A percentile compares a stretch with the other conserved stretches of the same genome.
Conservation (phyloP, 164 flowering plant species). For the Pachysandra terminalis region DNA sequence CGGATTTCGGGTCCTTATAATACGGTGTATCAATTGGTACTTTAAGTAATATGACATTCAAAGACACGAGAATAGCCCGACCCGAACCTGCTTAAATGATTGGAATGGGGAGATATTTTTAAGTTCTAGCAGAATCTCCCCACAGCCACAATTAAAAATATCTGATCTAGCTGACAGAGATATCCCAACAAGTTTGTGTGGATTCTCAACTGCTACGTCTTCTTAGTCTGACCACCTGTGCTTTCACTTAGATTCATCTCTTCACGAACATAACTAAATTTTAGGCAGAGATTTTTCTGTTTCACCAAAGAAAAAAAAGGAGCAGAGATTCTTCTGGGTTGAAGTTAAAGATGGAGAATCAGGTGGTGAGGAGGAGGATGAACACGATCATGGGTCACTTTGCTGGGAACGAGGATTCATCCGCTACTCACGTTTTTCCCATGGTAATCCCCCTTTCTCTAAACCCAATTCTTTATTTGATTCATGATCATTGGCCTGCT, state of each 20-base stretch:
- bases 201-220: neutral
- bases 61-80: too few relatives aligned
- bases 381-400: conserved; percentile 19
- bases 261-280: neutral
- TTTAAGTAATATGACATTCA: too few relatives aligned
- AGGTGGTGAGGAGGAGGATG: conserved; percentile 19
- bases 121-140: too few relatives aligned
- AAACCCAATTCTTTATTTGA: too few relatives aligned
- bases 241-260: neutral
- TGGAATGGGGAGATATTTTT: too few relatives aligned
- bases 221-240: neutral
- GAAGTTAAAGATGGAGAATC: conserved; percentile 15
- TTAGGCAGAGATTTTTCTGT: too few relatives aligned
- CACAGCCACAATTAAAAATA: neutral
- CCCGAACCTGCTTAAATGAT: too few relatives aligned
- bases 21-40: too few relatives aligned
- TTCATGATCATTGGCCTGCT: neutral
- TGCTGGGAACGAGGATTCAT: conserved; percentile 12
- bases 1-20: too few relatives aligned
- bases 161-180: neutral
- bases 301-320: too few relatives aligned
- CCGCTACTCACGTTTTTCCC: conserved; percentile 29
- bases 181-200: neutral
- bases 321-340: neutral
- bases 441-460: conserved; percentile 24